phyloP scores from a whole-genome alignment of 2,329 filamentous ascomycete genomes.

The Cladophialophora immunda region DNA sequence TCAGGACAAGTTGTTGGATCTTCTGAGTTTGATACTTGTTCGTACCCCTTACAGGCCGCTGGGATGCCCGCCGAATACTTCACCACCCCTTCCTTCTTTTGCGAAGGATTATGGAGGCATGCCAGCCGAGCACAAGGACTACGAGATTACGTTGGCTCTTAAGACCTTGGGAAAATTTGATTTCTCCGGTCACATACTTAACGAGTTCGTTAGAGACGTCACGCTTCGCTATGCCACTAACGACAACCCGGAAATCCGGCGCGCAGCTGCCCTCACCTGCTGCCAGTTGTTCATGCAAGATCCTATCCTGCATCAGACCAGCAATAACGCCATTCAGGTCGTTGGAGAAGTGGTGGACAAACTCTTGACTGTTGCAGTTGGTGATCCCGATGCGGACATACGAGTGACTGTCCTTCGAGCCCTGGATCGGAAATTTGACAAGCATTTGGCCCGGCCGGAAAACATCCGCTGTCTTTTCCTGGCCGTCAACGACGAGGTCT shows the following conservation, averaged over 20 bases:
- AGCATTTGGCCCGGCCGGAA: constrained; percentile 95
- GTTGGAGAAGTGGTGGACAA: constrained; percentile 98
- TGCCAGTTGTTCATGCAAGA: constrained; percentile 97
- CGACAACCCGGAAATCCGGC: constrained; percentile 90
- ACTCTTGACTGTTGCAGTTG: constrained; percentile 91
- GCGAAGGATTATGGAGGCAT: constrained; percentile 86
- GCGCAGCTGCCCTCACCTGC: constrained; percentile 93
- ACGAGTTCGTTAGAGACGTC: constrained; percentile 98
- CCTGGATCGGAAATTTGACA: constrained; percentile 91
- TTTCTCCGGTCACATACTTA: constrained; percentile 87
- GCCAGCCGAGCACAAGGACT: constrained; percentile 79
- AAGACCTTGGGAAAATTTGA: constrained; percentile 98
- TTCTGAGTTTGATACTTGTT: constrained; percentile 92
- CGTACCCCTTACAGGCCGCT: constrained; percentile 91
- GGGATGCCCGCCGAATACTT: constrained; percentile 87
- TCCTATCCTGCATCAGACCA: constrained; percentile 97
- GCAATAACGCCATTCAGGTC: constrained; percentile 94
- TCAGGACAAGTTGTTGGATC: constrained; percentile 90
- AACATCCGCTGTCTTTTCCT: constrained; percentile 96
- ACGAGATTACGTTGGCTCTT: constrained; percentile 89
- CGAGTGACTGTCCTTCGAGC: constrained; percentile 87
- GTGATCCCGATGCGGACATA: constrained; percentile 89
- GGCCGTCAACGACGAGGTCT: constrained; percentile 93
- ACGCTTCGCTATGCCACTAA: constrained; percentile 98
- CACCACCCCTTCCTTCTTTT: constrained; percentile 81